phyloP scores from a whole-genome alignment of 164 flowering plant species.

The Sextonia rubra region DNA sequence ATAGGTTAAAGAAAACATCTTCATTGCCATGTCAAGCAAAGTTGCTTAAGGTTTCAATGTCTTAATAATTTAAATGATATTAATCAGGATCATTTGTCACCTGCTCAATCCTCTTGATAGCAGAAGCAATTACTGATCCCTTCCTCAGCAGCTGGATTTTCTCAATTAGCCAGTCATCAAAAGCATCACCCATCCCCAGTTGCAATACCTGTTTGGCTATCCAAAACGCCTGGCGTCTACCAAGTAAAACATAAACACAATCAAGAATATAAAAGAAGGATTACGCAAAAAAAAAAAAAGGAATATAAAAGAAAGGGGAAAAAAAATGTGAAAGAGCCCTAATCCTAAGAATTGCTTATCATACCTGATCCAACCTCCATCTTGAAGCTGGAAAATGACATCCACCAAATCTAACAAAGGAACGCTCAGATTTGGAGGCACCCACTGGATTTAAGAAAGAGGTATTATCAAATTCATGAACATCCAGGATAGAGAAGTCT shows the following conservation, averaged over 20 bases:
- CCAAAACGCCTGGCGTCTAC: slow-evolving; percentile 95
- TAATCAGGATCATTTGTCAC: slow-evolving; percentile 23
- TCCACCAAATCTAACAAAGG: slow-evolving; percentile 93
- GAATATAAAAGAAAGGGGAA: background rate
- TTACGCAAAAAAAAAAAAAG: background rate
- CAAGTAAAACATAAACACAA: slow-evolving; percentile 8
- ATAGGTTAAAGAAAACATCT: background rate
- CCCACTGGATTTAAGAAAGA: slow-evolving; percentile 63
- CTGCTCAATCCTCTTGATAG: slow-evolving; percentile 75
- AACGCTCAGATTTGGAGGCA: slow-evolving; percentile 79
- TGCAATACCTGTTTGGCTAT: slow-evolving; percentile 96
- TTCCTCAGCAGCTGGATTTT: slow-evolving; percentile 83
- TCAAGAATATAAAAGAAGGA: background rate
- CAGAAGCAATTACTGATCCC: slow-evolving; percentile 89
- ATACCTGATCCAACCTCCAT: slow-evolving; percentile 99
- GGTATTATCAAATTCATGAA: slow-evolving; percentile 5
- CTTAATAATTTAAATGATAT: background rate
- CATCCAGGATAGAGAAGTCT: background rate
- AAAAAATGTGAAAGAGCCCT: background rate
- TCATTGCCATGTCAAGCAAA: background rate
- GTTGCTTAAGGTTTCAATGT: background rate
- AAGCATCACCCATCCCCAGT: slow-evolving; percentile 99
- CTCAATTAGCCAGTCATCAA: slow-evolving; percentile 96
- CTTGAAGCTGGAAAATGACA: slow-evolving; percentile 91
- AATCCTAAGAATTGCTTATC: background rate